Conservation (phyloP, 2,329 filamentous ascomycete species). For the Alternaria arborescens region DNA sequence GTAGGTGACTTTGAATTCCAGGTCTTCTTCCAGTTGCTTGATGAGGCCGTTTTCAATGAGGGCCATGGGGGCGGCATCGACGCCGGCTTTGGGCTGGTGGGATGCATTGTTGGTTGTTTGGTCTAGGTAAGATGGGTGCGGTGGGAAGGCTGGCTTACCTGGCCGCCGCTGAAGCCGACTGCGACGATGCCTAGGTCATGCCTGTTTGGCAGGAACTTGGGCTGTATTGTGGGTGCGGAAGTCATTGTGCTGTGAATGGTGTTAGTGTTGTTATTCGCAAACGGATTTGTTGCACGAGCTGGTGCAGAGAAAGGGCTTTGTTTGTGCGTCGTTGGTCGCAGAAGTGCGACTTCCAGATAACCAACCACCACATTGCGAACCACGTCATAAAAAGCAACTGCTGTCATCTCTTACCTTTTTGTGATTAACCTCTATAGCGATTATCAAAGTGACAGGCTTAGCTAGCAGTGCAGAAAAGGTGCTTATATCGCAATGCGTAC, state of each 20-base stretch:
- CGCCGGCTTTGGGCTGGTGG: slow-evolving; percentile 81
- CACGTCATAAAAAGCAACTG: slow-evolving; percentile 5
- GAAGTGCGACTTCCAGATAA: not conserved
- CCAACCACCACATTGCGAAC: not conserved
- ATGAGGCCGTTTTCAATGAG: slow-evolving; percentile 90
- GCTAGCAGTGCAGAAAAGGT: not conserved
- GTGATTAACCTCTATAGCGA: not conserved
- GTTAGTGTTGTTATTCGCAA: slow-evolving; percentile 4
- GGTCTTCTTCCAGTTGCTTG: slow-evolving; percentile 80
- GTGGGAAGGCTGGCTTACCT: slow-evolving; percentile 66
- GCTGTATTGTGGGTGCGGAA: slow-evolving; percentile 65
- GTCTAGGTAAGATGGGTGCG: not conserved
- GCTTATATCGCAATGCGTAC: slow-evolving; percentile 1
- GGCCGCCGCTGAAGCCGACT: slow-evolving; percentile 95
- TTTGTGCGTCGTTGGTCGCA: slow-evolving; percentile 8
- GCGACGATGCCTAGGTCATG: slow-evolving; percentile 90
- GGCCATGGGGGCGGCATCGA: slow-evolving; percentile 88
- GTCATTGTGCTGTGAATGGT: slow-evolving; percentile 54
- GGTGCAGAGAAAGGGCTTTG: not conserved
- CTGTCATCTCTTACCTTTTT: not conserved
- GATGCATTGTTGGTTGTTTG: slow-evolving; percentile 5
- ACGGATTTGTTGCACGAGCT: not conserved
- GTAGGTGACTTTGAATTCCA: slow-evolving; percentile 87
- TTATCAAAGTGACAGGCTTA: not conserved
- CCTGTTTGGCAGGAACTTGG: slow-evolving; percentile 81